Evolutionary conservation across 768 basidiomycete species (phyloP).

Genomic region (Termitomyces sp.): DNA sequence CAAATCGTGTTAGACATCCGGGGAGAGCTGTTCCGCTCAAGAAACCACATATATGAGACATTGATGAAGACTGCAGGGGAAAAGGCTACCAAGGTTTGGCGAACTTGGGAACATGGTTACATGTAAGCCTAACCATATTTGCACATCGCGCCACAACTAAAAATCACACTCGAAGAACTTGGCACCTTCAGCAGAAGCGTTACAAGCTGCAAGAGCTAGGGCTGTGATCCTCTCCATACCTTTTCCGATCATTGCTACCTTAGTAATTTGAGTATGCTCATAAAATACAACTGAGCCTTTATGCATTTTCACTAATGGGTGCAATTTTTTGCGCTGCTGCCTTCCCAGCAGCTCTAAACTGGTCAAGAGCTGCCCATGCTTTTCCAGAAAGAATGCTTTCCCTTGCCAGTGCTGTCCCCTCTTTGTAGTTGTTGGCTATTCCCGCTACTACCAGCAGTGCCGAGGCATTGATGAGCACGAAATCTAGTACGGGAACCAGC

Average conservation of each 20-base stretch:
- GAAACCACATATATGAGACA: slow-evolving; percentile 5
- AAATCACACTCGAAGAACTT: background rate
- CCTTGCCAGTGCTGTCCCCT: slow-evolving; percentile 69
- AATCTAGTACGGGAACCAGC: slow-evolving; percentile 70
- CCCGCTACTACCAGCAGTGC: slow-evolving; percentile 86
- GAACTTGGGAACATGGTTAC: slow-evolving; percentile 13
- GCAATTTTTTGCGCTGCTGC: slow-evolving; percentile 18
- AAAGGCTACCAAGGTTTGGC: slow-evolving; percentile 6
- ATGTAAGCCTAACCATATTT: slow-evolving; percentile 7
- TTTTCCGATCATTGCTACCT: too few species aligned
- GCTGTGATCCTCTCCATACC: background rate
- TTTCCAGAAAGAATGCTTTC: slow-evolving; percentile 55
- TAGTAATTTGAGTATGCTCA: background rate
- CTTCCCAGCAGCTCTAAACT: slow-evolving; percentile 44
- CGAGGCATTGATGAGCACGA: slow-evolving; percentile 88
- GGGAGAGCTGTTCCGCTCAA: slow-evolving; percentile 9
- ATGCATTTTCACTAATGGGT: background rate
- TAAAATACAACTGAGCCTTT: background rate
- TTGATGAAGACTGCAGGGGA: background rate
- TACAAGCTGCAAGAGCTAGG: slow-evolving; percentile 1
- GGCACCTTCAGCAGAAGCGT: slow-evolving; percentile 7
- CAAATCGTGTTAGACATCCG: slow-evolving; percentile 14
- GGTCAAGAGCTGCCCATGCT: slow-evolving; percentile 56
- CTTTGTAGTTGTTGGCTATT: slow-evolving; percentile 59
- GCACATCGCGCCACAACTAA: background rate